phyloP scores from a whole-genome alignment of 768 basidiomycete genomes.

The Leccinum subgranulosum region DNA sequence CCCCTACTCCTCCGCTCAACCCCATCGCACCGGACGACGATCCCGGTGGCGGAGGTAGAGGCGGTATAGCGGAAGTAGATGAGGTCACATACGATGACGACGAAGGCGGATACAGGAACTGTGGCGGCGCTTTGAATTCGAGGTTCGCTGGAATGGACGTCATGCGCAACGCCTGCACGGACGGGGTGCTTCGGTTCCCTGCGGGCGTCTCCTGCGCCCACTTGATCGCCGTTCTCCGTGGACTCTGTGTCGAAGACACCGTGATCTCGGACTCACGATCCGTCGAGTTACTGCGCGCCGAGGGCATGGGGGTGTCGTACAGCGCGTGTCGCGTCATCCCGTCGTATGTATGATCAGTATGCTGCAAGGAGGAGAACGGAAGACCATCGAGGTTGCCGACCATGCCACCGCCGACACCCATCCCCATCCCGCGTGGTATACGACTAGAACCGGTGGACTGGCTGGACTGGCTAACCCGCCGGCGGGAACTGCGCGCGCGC shows the following conservation, averaged over 20 bases:
- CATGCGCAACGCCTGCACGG: slow-evolving; percentile 36
- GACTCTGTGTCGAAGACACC: slow-evolving; percentile 27
- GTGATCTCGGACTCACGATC: slow-evolving; percentile 38
- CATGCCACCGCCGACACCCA: slow-evolving; percentile 28
- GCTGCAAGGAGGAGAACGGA: slow-evolving; percentile 23
- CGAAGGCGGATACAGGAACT: slow-evolving; percentile 27
- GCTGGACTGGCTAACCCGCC: slow-evolving; percentile 49
- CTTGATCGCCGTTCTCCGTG: slow-evolving; percentile 61
- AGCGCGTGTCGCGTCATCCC: slow-evolving; percentile 78
- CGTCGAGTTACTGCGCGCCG: slow-evolving; percentile 28
- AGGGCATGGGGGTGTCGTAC: slow-evolving; percentile 83
- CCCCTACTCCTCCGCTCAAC: neutral
- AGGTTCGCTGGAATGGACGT: slow-evolving; percentile 17
- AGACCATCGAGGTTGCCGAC: slow-evolving; percentile 24
- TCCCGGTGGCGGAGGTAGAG: slow-evolving; percentile 14
- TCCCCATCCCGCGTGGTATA: slow-evolving; percentile 17
- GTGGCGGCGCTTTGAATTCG: slow-evolving; percentile 8
- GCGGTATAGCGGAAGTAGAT: slow-evolving; percentile 4
- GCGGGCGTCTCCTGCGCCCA: slow-evolving; percentile 61
- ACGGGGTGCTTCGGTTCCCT: slow-evolving; percentile 43
- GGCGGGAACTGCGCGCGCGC: slow-evolving; percentile 54
- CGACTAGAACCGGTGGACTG: slow-evolving; percentile 24
- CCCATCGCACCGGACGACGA: neutral
- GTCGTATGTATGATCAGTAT: slow-evolving; percentile 35
- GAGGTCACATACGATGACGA: neutral